Evolutionary conservation across 805 yeast genomes (phyloP).

Genomic region (Zygotorulaspora sp.): DNA sequence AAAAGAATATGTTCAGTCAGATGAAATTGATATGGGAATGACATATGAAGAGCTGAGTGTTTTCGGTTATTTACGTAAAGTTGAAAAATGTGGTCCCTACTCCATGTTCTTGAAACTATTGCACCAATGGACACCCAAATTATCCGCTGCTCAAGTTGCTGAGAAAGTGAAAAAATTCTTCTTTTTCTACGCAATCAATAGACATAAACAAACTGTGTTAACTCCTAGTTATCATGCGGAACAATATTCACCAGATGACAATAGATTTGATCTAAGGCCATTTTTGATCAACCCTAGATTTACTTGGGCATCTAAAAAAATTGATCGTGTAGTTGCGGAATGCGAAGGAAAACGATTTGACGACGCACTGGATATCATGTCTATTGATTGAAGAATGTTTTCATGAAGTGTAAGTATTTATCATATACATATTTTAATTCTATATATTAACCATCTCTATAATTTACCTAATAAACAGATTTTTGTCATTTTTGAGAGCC

Average conservation of each 20-base stretch:
- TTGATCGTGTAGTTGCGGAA: slow-evolving; percentile 71
- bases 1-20: slow-evolving; percentile 85
- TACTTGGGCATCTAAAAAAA: slow-evolving; percentile 84
- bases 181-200: slow-evolving; percentile 88
- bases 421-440: too few relatives aligned
- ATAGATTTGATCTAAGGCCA: slow-evolving; percentile 94
- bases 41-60: slow-evolving; percentile 89
- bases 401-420: too few relatives aligned
- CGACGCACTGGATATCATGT: slow-evolving; percentile 28
- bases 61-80: slow-evolving; percentile 86
- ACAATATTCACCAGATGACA: slow-evolving; percentile 96
- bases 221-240: slow-evolving; percentile 98
- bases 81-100: slow-evolving; percentile 93
- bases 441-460: slow-evolving; percentile 1
- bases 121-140: slow-evolving; percentile 86
- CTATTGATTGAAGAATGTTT: slow-evolving; percentile 25
- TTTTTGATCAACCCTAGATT: slow-evolving; percentile 86
- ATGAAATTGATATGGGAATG: slow-evolving; percentile 98
- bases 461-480: background rate
- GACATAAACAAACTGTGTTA: slow-evolving; percentile 96
- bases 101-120: slow-evolving; percentile 86
- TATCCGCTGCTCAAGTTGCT: slow-evolving; percentile 81
- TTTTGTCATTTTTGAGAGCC: slow-evolving; percentile 19
- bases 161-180: slow-evolving; percentile 89
- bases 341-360: slow-evolving; percentile 37